Conservation (phyloP, 225 moss, liverwort and hornwort genomes). For the Takakia lepidozioides region DNA sequence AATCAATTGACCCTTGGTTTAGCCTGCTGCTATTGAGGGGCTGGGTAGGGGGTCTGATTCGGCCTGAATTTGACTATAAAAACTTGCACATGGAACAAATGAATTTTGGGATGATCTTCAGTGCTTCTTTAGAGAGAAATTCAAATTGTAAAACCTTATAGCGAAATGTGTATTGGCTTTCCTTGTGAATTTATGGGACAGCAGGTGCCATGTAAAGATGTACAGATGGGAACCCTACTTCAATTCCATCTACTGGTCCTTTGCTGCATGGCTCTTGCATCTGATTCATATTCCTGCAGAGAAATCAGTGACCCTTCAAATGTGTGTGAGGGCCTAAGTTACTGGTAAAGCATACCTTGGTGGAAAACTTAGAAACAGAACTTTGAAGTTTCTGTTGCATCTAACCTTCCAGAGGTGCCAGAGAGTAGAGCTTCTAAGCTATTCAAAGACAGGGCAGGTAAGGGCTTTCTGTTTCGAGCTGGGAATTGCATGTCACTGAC, state of each 20-base stretch:
- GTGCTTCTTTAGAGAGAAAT: conserved; percentile 21
- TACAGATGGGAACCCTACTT: not conserved
- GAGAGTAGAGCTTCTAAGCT: too few species aligned
- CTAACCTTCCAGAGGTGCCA: too few species aligned
- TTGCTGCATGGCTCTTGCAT: not conserved
- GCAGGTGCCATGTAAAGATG: not conserved
- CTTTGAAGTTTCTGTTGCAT: too few species aligned
- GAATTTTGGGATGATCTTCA: conserved; percentile 39
- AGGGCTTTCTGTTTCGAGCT: too few species aligned
- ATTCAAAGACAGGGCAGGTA: too few species aligned
- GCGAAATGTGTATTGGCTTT: too few species aligned
- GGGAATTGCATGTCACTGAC: too few species aligned
- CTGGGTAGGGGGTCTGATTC: conserved; percentile 79
- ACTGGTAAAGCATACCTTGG: not conserved
- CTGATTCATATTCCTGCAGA: not conserved
- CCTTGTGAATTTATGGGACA: too few species aligned
- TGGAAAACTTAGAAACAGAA: not conserved
- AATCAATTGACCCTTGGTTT: conserved; percentile 51
- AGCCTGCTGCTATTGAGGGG: conserved; percentile 36
- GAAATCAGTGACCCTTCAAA: not conserved
- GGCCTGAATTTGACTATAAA: conserved; percentile 31
- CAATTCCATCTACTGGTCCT: not conserved
- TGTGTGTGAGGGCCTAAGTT: not conserved
- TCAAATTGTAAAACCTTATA: conserved; percentile 19
- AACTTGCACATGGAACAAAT: not conserved